Base-by-base conservation (phyloP, 2,329 filamentous ascomycete genomes). In the Fusarium verticillioides region DNA sequence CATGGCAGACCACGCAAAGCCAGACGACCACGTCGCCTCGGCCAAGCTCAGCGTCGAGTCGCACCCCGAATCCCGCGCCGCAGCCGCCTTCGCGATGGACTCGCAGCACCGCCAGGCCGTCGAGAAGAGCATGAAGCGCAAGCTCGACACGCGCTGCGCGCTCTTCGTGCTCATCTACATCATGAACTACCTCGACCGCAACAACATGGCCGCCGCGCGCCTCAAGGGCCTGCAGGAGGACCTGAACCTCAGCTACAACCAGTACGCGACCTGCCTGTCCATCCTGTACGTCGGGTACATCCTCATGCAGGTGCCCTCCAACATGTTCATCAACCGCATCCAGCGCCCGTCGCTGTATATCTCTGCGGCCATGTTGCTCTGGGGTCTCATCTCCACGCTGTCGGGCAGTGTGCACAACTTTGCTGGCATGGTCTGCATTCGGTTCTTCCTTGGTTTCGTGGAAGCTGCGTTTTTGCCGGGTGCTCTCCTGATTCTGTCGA, bases 111-210 rank as follows among this genome's bases (percentile, higher is more conserved):
- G 90, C 18, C 77, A 78, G 2, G 78, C 79, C 19, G 87, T 91
- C n/a, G 92, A 95, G 81, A 89, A 87, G 80, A 86, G 85, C 40
- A 82, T 95, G 75, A 87, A 90, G 80, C 87, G 90, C 74, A 95
- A 94, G 83, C 90, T 95, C 61, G 93, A 95, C 78, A 75, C 87
- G 26, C 87, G 92, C 67, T 94, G 80, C 84, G 91, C 79, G 84
- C 88, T 93, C 74, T 88, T 94, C 64, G 89, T 94, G 53, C 80
- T 94, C 72, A 93, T 94, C 83, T 94, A 94, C 78, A 93, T 94
- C 79, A 86, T 84, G 81, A 94, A 94, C 82, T 94, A 93, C 80
- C 84, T 91, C 36, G 90, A 92, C 76, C 84, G 90, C 40, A 92
- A 92, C 79, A 92, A 93, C 80, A 92, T 93, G 70, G 90, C 90